These are phyloP conservation scores for Aspergillus thermomutatus DNA, from an alignment of 2,329 filamentous ascomycete genomes.

Conservation along the genomic window DNA sequence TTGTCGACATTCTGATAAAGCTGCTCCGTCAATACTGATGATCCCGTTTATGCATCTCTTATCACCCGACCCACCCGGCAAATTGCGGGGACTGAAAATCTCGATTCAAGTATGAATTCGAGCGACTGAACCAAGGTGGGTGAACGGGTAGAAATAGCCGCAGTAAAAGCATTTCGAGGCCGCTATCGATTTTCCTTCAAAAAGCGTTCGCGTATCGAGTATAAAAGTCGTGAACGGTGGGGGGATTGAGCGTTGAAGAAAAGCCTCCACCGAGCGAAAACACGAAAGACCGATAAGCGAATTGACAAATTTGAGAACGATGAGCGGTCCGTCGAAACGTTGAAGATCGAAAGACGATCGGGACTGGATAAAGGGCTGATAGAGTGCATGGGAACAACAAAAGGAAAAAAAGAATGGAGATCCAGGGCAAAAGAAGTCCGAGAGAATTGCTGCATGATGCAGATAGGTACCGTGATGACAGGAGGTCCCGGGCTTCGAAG, in stretches of 20 bases:
- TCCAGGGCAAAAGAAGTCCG: slow-evolving; percentile 33
- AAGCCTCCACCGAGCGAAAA: slow-evolving; percentile 5
- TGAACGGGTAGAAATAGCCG: slow-evolving; percentile 34
- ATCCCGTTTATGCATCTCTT: slow-evolving; percentile 33
- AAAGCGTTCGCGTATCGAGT: slow-evolving; percentile 9
- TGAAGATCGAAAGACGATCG: slow-evolving; percentile 32
- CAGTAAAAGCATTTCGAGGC: slow-evolving; percentile 31
- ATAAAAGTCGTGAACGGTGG: slow-evolving; percentile 11
- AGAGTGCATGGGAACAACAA: slow-evolving; percentile 34
- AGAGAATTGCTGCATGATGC: slow-evolving; percentile 30
- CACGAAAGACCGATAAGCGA: slow-evolving; percentile 14
- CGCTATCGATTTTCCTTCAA: slow-evolving; percentile 20
- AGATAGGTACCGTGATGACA: slow-evolving; percentile 25
- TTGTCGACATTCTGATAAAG: slow-evolving; percentile 18
- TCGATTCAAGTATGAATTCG: slow-evolving; percentile 15
- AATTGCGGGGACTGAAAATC: slow-evolving; percentile 10
- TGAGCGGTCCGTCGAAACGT: slow-evolving; percentile 31
- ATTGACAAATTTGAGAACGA: slow-evolving; percentile 13
- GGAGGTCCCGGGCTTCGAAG: slow-evolving; percentile 28
- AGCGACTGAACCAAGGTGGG: slow-evolving; percentile 16
- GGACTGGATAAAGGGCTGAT: slow-evolving; percentile 33
- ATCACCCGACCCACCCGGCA: slow-evolving; percentile 25
- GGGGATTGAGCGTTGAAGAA: slow-evolving; percentile 5
- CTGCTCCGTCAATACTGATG: slow-evolving; percentile 20
- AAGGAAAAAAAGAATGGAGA: slow-evolving; percentile 19